Evolutionary conservation across 108 stramenopile genomes (phyloP).

Genomic region (Cyclotella cryptica): DNA sequence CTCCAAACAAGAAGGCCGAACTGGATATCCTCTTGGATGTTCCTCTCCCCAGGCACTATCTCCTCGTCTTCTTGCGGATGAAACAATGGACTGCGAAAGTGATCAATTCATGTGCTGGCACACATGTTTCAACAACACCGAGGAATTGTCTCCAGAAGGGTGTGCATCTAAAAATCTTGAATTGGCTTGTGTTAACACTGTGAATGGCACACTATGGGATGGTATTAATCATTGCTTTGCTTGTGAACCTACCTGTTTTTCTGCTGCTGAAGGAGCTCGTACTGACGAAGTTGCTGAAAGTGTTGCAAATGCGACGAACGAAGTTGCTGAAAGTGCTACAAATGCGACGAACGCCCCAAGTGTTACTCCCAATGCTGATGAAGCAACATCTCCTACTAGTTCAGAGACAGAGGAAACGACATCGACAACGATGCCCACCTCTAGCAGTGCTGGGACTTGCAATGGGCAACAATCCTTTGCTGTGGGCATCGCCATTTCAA

Average conservation of each 20-base stretch:
- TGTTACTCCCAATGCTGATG: too few species aligned
- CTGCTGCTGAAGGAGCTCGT: neutral
- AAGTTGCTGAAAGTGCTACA: neutral
- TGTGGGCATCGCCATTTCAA: too few species aligned
- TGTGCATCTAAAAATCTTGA: constrained; percentile 1
- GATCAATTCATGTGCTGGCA: constrained; percentile 26
- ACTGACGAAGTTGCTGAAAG: neutral
- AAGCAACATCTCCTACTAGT: too few species aligned
- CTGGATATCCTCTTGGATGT: constrained; percentile 13
- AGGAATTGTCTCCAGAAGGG: constrained; percentile 2
- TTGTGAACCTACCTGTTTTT: constrained; percentile 8
- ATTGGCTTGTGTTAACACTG: constrained; percentile 9
- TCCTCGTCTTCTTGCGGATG: constrained; percentile 15
- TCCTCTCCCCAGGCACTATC: constrained; percentile 1
- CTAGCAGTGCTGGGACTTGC: too few species aligned
- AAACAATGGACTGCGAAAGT: neutral
- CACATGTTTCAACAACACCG: constrained; percentile 20
- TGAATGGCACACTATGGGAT: constrained; percentile 11
- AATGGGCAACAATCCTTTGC: too few species aligned
- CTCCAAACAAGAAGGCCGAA: neutral
- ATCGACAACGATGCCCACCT: too few species aligned
- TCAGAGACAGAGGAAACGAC: too few species aligned
- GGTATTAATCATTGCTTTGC: neutral
- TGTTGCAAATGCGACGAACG: neutral
- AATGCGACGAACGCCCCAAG: too few species aligned